Evolutionary conservation across 805 yeast genomes (phyloP).

Genomic region (Teunomyces panamensis): DNA sequence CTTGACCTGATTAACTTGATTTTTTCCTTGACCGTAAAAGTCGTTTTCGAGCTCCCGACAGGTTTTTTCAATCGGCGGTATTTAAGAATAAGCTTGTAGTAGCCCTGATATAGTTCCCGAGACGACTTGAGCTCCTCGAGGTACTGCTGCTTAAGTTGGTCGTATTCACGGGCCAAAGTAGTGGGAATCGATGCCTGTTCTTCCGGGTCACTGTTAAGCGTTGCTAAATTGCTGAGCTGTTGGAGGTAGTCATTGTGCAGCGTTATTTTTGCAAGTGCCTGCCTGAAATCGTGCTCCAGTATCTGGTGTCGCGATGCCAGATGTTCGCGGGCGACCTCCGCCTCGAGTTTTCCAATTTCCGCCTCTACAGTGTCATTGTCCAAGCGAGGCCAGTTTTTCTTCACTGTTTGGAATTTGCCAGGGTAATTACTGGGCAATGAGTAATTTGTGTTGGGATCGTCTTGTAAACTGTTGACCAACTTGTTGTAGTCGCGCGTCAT

Average conservation of each 20-base stretch:
- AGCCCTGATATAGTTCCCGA: constrained; percentile 28
- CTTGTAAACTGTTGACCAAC: constrained; percentile 4
- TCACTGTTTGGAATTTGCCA: constrained; percentile 12
- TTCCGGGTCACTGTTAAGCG: constrained; percentile 11
- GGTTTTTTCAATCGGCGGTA: constrained; percentile 17
- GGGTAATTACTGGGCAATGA: constrained; percentile 20
- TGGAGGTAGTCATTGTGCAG: constrained; percentile 18
- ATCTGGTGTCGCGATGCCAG: constrained; percentile 20
- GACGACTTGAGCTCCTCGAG: constrained; percentile 26
- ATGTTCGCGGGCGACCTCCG: constrained; percentile 20
- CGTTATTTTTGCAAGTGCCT: constrained; percentile 7
- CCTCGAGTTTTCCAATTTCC: not conserved
- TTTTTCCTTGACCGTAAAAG: constrained; percentile 13
- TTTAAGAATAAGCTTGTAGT: constrained; percentile 26
- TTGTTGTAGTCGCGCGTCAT: constrained; percentile 8
- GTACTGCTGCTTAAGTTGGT: constrained; percentile 23
- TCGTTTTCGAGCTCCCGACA: not conserved
- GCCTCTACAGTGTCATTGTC: not conserved
- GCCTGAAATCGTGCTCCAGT: constrained; percentile 9
- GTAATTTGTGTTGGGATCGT: constrained; percentile 2
- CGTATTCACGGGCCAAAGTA: constrained; percentile 12
- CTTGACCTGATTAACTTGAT: constrained; percentile 19
- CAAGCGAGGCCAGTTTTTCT: not conserved
- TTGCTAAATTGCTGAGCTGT: constrained; percentile 20
- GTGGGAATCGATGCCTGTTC: constrained; percentile 9